Evolutionary conservation across 257 asterid species (phyloP), one percentile per base, ranked within the genome.

Genomic region (Thymus mandschuricus): DNA sequence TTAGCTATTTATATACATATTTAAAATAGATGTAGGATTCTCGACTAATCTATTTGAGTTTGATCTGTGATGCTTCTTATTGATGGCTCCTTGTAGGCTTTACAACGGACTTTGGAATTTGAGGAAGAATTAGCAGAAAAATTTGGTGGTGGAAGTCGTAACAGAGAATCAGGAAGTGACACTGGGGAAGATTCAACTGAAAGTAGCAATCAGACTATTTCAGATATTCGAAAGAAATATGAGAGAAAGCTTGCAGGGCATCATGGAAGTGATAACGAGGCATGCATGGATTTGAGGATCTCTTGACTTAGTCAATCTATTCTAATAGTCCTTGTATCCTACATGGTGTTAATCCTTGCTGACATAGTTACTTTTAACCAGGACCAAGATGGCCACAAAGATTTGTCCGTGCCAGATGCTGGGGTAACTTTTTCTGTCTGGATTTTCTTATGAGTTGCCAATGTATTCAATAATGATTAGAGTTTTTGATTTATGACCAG

Each of bases 81-180:
- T 81, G 64, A 59, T 84, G 58, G 51, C 65, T 56, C 40, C 73
- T 45, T 76, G 57, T 43, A 94, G 99, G 98, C 99, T 64, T 80
- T 95, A 80, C 98, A 95, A 60, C 86, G 98, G 65, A 95, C 99
- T 61, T 85, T 92, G 83, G 99, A 95, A 80, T 95, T 95, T 79
- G 99, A 95, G 86, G 99, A 95, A 81, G 99, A 95, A 79, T 81
- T 95, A 75, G 98, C 96, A 65, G 97, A 92, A 82, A 95, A 92
- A 84, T 95, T 94, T 79, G 99, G 98, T 69, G 97, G 89, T 80
- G 95, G 97, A 71, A 86, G 82, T 73, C 91, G 78, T 50, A 83
- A 76, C 55, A 84, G 80, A 79, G 99, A 89, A 79, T 69, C 85
- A 48, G 85, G 84, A 62, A 78, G 60, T 77, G 96, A 87, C 59